Base-by-base conservation (phyloP, 352 stramenopile species). In the Pythium angustatum region DNA sequence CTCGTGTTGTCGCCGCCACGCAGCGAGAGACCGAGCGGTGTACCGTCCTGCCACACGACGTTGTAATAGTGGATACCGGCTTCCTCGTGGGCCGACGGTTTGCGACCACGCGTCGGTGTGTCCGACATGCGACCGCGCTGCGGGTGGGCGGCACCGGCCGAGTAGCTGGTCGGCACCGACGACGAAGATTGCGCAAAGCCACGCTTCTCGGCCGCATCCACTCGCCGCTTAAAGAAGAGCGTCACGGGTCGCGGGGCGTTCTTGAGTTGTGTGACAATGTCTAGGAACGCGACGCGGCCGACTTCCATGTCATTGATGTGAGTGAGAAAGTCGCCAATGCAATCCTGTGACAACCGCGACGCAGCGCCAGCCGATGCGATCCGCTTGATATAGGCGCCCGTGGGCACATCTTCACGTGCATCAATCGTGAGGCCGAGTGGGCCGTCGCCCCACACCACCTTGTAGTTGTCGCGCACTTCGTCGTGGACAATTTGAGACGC, bases 241-340 rank as follows among this genome's bases (percentile, higher is more conserved):
- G 84, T 93, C 49, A 95, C 83, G 0, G 86, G 86, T 10, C 86
- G 85, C 34, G 84, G 86, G 21, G 87, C 82, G 49, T 81, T 88
- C 67, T 91, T 92, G 5, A 95, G 68, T 60, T 93, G 81, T 3
- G 71, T 63, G 21, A 95, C 85, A 49, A 95, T 93, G 33, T 93
- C 83, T 24, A 83, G 72, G 68, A 93, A 95, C 22, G 76, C 69
- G 58, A 95, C 66, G 27, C 72, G 81, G 19, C 66, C 74, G n/a
- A 93, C 79, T 60, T 93, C 82, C 69, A 93, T 89, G 48, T 93
- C 85, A 61, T 95, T 95, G 61, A 95, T 93, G 60, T 93, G 81
- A 15, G 82, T 92, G 50, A 95, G 72, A 43, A 87, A 83, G 61
- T 95, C 86, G 22, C 83, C 83, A 17, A 91, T 72, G 64, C 86